Conservation (phyloP, 2,329 filamentous ascomycete genomes). For the Cladorrhinum sp. region DNA sequence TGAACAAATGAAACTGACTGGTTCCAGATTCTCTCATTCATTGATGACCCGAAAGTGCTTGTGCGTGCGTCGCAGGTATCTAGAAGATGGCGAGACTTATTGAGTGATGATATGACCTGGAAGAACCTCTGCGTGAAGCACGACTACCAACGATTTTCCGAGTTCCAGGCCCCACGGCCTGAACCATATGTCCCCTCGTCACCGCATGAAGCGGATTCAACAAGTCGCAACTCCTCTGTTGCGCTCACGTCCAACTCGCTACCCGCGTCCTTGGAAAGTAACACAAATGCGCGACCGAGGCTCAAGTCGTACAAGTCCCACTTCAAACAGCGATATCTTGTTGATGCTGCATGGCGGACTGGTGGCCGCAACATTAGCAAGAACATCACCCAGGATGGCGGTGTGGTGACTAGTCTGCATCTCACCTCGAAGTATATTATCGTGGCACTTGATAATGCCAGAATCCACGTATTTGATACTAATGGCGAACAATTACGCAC, state of each 20-base stretch:
- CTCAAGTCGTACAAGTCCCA: slow-evolving; percentile 88
- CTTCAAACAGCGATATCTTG: slow-evolving; percentile 96
- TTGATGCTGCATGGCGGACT: slow-evolving; percentile 94
- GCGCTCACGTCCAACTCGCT: slow-evolving; percentile 36
- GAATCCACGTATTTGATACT: slow-evolving; percentile 96
- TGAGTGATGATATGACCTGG: slow-evolving; percentile 97
- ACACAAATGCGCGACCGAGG: slow-evolving; percentile 51
- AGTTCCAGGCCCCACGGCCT: slow-evolving; percentile 40
- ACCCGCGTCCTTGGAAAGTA: slow-evolving; percentile 50
- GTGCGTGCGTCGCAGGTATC: slow-evolving; percentile 96
- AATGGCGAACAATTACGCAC: slow-evolving; percentile 85
- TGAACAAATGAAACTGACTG: slow-evolving; percentile 16
- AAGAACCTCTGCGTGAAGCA: slow-evolving; percentile 96
- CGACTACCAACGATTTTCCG: slow-evolving; percentile 69
- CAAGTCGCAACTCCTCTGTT: slow-evolving; percentile 45
- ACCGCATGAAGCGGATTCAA: slow-evolving; percentile 32
- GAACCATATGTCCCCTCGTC: slow-evolving; percentile 31
- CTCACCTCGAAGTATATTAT: slow-evolving; percentile 96
- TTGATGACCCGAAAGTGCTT: slow-evolving; percentile 92
- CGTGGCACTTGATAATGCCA: slow-evolving; percentile 94
- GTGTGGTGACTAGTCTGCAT: slow-evolving; percentile 93
- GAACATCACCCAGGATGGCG: slow-evolving; percentile 93
- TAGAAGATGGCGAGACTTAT: slow-evolving; percentile 83
- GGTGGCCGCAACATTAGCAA: slow-evolving; percentile 80
- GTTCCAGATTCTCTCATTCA: slow-evolving; percentile 84